Percentiles rank a stretch among this genome's conserved stretches.
These are phyloP conservation scores for Amylostereum areolatum DNA, from an alignment of 1,284 basidiomycete species.

Conservation along the genomic window DNA sequence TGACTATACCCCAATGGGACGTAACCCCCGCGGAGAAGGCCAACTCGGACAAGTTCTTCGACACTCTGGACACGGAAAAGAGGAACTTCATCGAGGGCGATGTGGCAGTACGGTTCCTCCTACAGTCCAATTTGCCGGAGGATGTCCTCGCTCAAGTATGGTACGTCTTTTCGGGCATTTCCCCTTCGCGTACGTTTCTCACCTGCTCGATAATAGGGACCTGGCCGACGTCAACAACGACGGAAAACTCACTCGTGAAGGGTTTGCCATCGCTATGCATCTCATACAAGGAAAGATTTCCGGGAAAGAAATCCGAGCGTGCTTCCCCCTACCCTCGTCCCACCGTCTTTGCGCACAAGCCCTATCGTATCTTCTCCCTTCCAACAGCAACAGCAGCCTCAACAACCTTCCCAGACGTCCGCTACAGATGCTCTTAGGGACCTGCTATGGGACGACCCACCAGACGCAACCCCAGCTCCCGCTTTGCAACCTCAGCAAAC, in stretches of 20 bases:
- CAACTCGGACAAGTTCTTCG: constrained; percentile 78
- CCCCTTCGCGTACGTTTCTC: constrained; percentile 7
- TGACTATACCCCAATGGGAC: constrained; percentile 60
- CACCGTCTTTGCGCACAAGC: constrained; percentile 67
- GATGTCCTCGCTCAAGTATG: constrained; percentile 87
- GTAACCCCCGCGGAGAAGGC: constrained; percentile 82
- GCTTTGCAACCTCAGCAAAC: constrained; percentile 13
- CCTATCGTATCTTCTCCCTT: constrained; percentile 16
- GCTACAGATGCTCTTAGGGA: constrained; percentile 34
- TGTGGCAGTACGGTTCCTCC: constrained; percentile 93
- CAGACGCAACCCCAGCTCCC: constrained; percentile 16
- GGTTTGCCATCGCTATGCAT: constrained; percentile 96
- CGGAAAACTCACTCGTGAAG: constrained; percentile 84
- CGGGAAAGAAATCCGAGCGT: constrained; percentile 72
- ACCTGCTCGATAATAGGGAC: constrained; percentile 58
- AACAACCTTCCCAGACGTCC: constrained; percentile 20
- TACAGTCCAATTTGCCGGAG: constrained; percentile 86
- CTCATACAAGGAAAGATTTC: constrained; percentile 86
- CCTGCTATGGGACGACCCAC: constrained; percentile 47
- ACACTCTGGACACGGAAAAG: constrained; percentile 72
- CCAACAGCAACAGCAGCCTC: constrained; percentile 13
- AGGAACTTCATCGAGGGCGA: constrained; percentile 89
- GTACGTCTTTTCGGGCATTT: constrained; percentile 38
- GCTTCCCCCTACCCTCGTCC: constrained; percentile 74
- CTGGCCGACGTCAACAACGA: constrained; percentile 89